Evolutionary conservation across 1,284 basidiomycete genomes (phyloP).

Genomic region (Schizopora paradoxa): DNA sequence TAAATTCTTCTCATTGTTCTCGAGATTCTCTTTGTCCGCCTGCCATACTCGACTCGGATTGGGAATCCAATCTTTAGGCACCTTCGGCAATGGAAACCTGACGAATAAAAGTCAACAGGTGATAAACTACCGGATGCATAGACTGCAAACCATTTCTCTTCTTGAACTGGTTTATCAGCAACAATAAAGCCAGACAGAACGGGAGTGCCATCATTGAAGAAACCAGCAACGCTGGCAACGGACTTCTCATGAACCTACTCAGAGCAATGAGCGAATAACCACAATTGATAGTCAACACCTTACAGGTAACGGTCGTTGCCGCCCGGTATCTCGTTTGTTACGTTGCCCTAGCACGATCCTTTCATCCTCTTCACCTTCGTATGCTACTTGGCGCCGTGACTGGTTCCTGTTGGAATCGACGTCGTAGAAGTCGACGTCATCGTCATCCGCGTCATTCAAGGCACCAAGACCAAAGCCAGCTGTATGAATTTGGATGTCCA

Average conservation of each 20-base stretch:
- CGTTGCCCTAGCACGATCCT: conserved; percentile 33
- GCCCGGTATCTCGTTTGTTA: background rate
- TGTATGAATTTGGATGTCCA: conserved; percentile 26
- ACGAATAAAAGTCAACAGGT: conserved; percentile 8
- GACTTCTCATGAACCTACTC: conserved; percentile 10
- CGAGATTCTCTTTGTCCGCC: conserved; percentile 36
- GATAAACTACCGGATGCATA: conserved; percentile 12
- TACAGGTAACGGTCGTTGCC: conserved; percentile 7
- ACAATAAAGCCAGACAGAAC: conserved; percentile 75
- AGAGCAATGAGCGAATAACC: conserved; percentile 20
- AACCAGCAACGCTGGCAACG: conserved; percentile 19
- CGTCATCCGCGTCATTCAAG: conserved; percentile 82
- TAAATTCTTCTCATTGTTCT: conserved; percentile 5
- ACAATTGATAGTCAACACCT: conserved; percentile 12
- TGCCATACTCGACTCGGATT: conserved; percentile 80
- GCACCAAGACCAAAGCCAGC: conserved; percentile 85
- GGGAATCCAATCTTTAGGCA: conserved; percentile 82
- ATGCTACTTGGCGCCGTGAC: conserved; percentile 57
- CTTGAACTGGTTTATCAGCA: conserved; percentile 59
- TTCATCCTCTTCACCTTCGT: conserved; percentile 70
- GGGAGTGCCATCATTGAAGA: conserved; percentile 69
- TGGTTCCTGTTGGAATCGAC: conserved; percentile 26
- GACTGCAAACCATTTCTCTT: conserved; percentile 67
- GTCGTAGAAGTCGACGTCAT: conserved; percentile 85
- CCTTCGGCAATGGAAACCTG: conserved; percentile 77